A percentile compares a stretch with the other conserved stretches of the same genome.
Evolutionary conservation across 345 rosid genomes (phyloP).

Genomic region (Cochlearia excelsa): DNA sequence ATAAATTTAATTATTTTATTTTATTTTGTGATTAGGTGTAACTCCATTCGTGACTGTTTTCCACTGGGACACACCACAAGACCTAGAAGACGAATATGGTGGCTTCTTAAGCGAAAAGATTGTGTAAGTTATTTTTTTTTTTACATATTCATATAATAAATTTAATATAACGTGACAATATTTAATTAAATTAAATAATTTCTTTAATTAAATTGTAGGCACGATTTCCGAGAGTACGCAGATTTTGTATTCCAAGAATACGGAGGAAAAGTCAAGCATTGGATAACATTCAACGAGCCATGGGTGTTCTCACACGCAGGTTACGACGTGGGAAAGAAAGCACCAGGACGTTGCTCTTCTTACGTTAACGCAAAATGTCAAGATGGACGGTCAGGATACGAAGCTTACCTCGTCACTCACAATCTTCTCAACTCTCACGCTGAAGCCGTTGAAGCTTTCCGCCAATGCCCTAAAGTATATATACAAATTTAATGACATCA

Average conservation of each 20-base stretch:
- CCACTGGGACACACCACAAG: constrained; percentile 41
- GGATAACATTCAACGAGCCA: constrained; percentile 39
- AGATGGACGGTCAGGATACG: constrained; percentile 39
- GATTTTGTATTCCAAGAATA: constrained; percentile 36
- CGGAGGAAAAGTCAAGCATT: constrained; percentile 32
- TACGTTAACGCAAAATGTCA: constrained; percentile 8
- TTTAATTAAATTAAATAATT: too few relatives aligned
- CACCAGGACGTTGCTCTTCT: constrained; percentile 39
- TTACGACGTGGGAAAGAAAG: constrained; percentile 35
- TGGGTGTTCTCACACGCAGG: constrained; percentile 40
- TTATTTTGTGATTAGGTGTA: constrained; percentile 2
- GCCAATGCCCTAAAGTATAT: constrained; percentile 27
- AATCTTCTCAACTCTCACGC: constrained; percentile 32
- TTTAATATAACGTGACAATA: too few relatives aligned
- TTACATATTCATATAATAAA: too few relatives aligned
- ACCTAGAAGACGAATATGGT: constrained; percentile 39
- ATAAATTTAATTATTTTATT: too few relatives aligned
- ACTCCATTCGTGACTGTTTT: constrained; percentile 35
- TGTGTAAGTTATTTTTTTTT: constrained; percentile 29
- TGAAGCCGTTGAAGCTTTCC: constrained; percentile 20
- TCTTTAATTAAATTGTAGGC: background rate
- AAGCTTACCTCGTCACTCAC: constrained; percentile 38
- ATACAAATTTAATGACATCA: too few relatives aligned
- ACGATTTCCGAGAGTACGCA: constrained; percentile 32
- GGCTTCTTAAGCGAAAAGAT: constrained; percentile 33